These are phyloP conservation scores for Phytopythium litorale DNA, from an alignment of 352 stramenopile genomes.

Conservation along the genomic window DNA sequence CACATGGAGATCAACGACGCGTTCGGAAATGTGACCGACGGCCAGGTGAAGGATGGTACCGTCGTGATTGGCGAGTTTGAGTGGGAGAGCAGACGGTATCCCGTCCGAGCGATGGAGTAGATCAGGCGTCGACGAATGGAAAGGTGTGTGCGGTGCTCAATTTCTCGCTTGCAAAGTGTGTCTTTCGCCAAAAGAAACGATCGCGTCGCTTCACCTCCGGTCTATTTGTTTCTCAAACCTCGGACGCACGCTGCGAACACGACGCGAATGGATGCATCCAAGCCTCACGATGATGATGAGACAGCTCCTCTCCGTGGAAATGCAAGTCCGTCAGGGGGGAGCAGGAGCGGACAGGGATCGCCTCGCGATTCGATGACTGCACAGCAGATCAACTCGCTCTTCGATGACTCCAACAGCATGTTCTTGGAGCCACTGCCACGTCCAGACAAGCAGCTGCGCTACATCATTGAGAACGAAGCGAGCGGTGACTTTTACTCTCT, in stretches of 20 bases:
- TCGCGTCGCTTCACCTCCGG: neutral
- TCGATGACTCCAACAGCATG: neutral
- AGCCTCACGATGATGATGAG: neutral
- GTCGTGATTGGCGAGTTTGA: slow-evolving; percentile 45
- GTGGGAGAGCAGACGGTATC: slow-evolving; percentile 37
- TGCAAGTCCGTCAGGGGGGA: neutral
- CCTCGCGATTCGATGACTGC: neutral
- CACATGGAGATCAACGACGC: slow-evolving; percentile 49
- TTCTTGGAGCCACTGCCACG: neutral
- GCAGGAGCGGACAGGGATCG: neutral
- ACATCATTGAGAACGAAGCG: slow-evolving; percentile 52
- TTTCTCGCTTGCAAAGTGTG: too few species aligned
- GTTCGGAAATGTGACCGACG: slow-evolving; percentile 9
- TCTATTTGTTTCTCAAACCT: neutral
- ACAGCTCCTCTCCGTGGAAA: neutral
- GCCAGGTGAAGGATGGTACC: slow-evolving; percentile 4
- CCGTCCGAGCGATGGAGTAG: slow-evolving; percentile 42
- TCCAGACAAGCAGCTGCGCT: slow-evolving; percentile 12
- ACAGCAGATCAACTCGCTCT: slow-evolving; percentile 7
- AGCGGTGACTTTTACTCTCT: slow-evolving; percentile 65
- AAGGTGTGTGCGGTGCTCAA: neutral
- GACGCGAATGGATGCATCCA: neutral
- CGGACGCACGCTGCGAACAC: neutral
- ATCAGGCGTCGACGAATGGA: neutral
- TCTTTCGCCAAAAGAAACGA: neutral